phyloP scores from a whole-genome alignment of 495 filamentous ascomycete genomes.

The Hyaloscypha variabilis region DNA sequence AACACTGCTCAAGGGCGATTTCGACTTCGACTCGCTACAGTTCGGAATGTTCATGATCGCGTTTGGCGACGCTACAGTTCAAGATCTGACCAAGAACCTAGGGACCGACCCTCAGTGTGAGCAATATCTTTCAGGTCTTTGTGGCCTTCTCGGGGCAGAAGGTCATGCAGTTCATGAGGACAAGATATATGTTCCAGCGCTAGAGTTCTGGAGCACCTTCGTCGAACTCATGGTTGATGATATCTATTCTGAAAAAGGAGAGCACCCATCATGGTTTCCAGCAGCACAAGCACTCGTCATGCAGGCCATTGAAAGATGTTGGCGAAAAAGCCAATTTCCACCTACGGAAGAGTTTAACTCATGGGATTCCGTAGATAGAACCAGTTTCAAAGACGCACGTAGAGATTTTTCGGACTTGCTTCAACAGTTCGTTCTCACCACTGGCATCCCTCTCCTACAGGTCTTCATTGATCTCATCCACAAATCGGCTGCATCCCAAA shows the following conservation, averaged over 20 bases:
- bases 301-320: slow-evolving; percentile 60
- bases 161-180: slow-evolving; percentile 81
- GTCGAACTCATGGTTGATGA: slow-evolving; percentile 58
- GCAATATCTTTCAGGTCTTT: slow-evolving; percentile 53
- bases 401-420: slow-evolving; percentile 82
- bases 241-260: slow-evolving; percentile 38
- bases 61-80: slow-evolving; percentile 63
- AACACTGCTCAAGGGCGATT: slow-evolving; percentile 59
- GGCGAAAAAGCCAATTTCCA: slow-evolving; percentile 66
- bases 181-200: slow-evolving; percentile 68
- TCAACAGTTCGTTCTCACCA: slow-evolving; percentile 70
- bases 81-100: slow-evolving; percentile 45
- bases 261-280: slow-evolving; percentile 37
- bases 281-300: slow-evolving; percentile 44
- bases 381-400: slow-evolving; percentile 75
- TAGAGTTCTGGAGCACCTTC: slow-evolving; percentile 85
- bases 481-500: slow-evolving; percentile 54
- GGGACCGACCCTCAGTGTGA: slow-evolving; percentile 42
- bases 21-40: slow-evolving; percentile 64
- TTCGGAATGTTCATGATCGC: slow-evolving; percentile 72
- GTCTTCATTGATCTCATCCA: slow-evolving; percentile 68
- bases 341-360: slow-evolving; percentile 46
- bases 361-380: slow-evolving; percentile 75
- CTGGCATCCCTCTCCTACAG: slow-evolving; percentile 68
- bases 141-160: slow-evolving; percentile 66